Percentiles rank a stretch among this genome's conserved stretches.
Conservation (phyloP, 805 yeast species). For the Scheffersomyces ergatensis region DNA sequence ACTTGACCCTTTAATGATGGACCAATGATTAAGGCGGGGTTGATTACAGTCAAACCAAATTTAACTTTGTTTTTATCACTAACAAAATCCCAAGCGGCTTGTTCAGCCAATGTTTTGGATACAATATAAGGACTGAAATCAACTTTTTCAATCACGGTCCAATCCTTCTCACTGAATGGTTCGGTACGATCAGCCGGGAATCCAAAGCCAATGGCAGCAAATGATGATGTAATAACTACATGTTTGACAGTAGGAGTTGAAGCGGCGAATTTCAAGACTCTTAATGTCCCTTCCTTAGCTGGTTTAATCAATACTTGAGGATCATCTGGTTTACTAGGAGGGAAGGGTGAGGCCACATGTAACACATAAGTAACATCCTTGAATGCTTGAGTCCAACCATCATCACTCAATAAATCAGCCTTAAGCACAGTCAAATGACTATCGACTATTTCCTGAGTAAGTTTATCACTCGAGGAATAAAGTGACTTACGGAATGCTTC, state of each 20-base stretch:
- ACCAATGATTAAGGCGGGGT: slow-evolving; percentile 4
- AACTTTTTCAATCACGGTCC: slow-evolving; percentile 1
- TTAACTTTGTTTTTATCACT: slow-evolving; percentile 13
- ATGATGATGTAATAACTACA: slow-evolving; percentile 44
- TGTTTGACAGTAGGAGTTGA: slow-evolving; percentile 18
- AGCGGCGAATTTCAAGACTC: slow-evolving; percentile 13
- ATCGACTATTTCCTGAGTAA: slow-evolving; percentile 16
- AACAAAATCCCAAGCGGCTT: slow-evolving; percentile 7
- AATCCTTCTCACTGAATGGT: slow-evolving; percentile 2
- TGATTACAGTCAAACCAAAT: slow-evolving; percentile 1
- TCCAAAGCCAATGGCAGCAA: slow-evolving; percentile 44
- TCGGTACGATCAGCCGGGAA: slow-evolving; percentile 9
- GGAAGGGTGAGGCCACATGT: slow-evolving; percentile 29
- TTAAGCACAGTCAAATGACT: slow-evolving; percentile 8
- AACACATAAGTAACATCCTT: slow-evolving; percentile 39
- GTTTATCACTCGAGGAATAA: slow-evolving; percentile 12
- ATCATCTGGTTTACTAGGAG: slow-evolving; percentile 12
- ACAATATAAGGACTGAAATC: slow-evolving; percentile 2
- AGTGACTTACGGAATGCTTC: background rate
- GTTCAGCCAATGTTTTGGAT: slow-evolving; percentile 18
- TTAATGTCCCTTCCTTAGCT: slow-evolving; percentile 17
- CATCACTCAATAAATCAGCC: slow-evolving; percentile 8
- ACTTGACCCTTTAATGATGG: slow-evolving; percentile 4
- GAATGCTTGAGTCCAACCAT: slow-evolving; percentile 18
- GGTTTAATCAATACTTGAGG: slow-evolving; percentile 16